These are phyloP conservation scores for Neurospora sp. DNA, from an alignment of 495 filamentous ascomycete species.

Conservation along the genomic window DNA sequence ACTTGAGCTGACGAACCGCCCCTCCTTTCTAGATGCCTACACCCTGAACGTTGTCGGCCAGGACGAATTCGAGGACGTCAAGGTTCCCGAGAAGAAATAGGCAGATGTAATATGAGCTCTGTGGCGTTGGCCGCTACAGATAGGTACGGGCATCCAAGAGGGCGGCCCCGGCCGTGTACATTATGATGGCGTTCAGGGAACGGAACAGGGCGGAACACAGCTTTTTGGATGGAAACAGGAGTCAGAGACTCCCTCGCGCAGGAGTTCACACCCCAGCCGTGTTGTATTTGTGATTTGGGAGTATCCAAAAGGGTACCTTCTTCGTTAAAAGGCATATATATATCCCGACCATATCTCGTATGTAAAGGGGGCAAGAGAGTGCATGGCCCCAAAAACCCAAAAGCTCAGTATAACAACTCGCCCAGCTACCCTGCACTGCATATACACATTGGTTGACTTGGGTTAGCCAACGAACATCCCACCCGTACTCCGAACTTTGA, in stretches of 20 bases:
- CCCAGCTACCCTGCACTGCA: neutral
- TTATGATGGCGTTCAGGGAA: neutral
- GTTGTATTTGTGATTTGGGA: neutral
- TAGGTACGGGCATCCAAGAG: neutral
- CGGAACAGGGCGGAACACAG: neutral
- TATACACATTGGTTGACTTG: neutral
- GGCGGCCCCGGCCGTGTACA: neutral
- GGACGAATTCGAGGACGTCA: conserved; percentile 96
- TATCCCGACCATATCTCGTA: neutral
- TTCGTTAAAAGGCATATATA: neutral
- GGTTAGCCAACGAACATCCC: neutral
- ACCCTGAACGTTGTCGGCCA: conserved; percentile 85
- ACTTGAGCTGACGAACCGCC: neutral
- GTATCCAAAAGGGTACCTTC: neutral
- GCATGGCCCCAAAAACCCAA: neutral
- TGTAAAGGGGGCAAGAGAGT: neutral
- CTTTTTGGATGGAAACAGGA: neutral
- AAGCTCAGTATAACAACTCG: neutral
- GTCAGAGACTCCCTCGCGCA: neutral
- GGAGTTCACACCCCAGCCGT: neutral
- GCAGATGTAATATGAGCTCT: neutral
- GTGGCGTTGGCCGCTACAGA: neutral
- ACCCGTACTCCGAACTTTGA: neutral
- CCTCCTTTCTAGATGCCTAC: conserved; percentile 56
- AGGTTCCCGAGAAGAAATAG: conserved; percentile 54